Conservation (phyloP, 2,329 filamentous ascomycete species). For the Mariannaea sp. region DNA sequence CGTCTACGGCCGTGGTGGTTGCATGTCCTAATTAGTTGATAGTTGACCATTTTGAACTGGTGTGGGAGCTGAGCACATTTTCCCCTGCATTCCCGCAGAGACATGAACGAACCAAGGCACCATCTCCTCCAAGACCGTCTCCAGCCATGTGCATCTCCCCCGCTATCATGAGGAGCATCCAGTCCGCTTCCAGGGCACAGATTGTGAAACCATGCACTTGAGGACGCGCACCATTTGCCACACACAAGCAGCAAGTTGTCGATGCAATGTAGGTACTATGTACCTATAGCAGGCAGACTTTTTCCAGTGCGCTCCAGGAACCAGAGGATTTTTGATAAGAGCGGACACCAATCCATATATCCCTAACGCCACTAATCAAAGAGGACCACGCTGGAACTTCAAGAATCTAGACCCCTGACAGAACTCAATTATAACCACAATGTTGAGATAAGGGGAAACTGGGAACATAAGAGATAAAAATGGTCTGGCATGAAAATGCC, state of each 20-base stretch:
- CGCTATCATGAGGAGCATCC: conserved; percentile 17
- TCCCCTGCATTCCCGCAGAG: conserved; percentile 30
- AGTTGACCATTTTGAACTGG: too few relatives aligned
- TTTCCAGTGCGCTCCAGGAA: too few relatives aligned
- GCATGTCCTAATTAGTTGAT: not conserved
- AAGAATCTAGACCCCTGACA: conserved; percentile 5
- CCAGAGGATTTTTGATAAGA: not conserved
- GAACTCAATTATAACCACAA: not conserved
- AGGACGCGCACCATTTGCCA: not conserved
- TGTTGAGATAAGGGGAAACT: not conserved
- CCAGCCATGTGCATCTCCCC: conserved; percentile 18
- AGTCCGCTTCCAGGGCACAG: conserved; percentile 22
- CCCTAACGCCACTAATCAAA: not conserved
- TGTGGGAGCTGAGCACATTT: conserved; percentile 1
- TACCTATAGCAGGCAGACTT: too few relatives aligned
- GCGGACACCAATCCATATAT: not conserved
- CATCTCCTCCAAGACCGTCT: conserved; percentile 11
- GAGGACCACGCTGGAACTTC: too few relatives aligned
- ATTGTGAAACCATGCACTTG: conserved; percentile 28
- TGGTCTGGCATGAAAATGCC: too few relatives aligned
- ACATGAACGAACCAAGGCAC: conserved; percentile 25
- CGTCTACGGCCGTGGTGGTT: conserved; percentile 8
- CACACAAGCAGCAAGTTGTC: not conserved
- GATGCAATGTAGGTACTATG: too few relatives aligned
- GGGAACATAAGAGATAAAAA: conserved; percentile 8